Conservation (phyloP, 306 rosid genomes). For the Psophocarpus tetragonolobus region DNA sequence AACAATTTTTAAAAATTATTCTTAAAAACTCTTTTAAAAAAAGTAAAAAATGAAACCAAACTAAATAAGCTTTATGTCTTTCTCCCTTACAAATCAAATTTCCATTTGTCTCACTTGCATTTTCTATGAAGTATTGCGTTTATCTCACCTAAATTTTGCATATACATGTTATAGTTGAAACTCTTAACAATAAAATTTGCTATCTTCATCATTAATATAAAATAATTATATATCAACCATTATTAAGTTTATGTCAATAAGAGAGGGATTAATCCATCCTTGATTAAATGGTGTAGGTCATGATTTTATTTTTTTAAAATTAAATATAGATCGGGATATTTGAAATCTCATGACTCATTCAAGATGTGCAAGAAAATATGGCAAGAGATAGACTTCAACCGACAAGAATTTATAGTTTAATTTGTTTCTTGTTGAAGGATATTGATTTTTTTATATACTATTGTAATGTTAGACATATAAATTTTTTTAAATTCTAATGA, state of each 20-base stretch:
- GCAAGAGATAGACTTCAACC: neutral
- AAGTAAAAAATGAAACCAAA: too few relatives aligned
- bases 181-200: neutral
- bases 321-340: neutral
- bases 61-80: too few relatives aligned
- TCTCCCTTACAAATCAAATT: too few relatives aligned
- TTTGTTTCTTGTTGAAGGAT: neutral
- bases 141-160: too few relatives aligned
- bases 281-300: neutral
- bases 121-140: too few relatives aligned
- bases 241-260: neutral
- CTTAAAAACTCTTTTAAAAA: too few relatives aligned
- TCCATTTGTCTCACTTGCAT: too few relatives aligned
- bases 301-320: neutral
- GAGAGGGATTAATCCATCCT: neutral
- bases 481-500: neutral
- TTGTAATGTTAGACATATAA: neutral
- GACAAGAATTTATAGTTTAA: neutral
- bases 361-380: neutral
- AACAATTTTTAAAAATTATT: too few relatives aligned
- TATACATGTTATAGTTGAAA: neutral
- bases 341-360: neutral
- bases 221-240: neutral
- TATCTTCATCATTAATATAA: neutral
- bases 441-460: neutral